A percentile compares a stretch with the other conserved stretches of the same genome.
These are phyloP conservation scores for Beauveria rudraprayagi DNA, from an alignment of 2,329 filamentous ascomycete species.

Conservation along the genomic window DNA sequence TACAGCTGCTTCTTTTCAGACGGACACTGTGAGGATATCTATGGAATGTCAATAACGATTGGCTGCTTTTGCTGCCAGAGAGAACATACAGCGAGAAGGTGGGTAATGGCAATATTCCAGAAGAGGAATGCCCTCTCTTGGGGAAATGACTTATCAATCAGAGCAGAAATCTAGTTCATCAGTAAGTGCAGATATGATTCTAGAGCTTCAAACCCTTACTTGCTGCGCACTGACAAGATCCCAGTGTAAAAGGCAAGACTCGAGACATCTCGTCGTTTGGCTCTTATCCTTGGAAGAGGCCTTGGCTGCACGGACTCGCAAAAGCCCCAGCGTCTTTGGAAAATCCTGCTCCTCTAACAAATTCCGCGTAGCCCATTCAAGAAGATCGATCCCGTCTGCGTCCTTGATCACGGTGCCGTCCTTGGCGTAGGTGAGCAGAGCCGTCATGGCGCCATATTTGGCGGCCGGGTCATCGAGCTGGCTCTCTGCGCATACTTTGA, in stretches of 20 bases:
- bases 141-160: conserved; percentile 43
- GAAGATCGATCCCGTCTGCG: conserved; percentile 42
- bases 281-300: conserved; percentile 40
- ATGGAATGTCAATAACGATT: background rate
- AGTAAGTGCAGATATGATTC: background rate
- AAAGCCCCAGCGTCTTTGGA: conserved; percentile 38
- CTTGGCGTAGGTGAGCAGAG: conserved; percentile 38
- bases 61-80: too few species aligned
- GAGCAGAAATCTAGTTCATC: conserved; percentile 41
- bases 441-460: conserved; percentile 35
- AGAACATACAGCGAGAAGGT: conserved; percentile 41
- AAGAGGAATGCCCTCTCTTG: conserved; percentile 42
- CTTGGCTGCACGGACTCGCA: conserved; percentile 45
- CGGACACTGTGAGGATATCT: conserved; percentile 40
- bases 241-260: conserved; percentile 46
- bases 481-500: conserved; percentile 43
- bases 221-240: conserved; percentile 51
- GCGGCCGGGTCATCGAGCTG: conserved; percentile 42
- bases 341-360: conserved; percentile 33
- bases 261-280: conserved; percentile 36
- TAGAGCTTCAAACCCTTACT: conserved; percentile 24
- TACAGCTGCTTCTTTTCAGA: conserved; percentile 44
- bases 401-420: conserved; percentile 41
- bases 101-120: conserved; percentile 47
- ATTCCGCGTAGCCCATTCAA: conserved; percentile 44